Percentiles rank a stretch among this genome's conserved stretches.
These are phyloP conservation scores for Vaucheria bursata DNA, from an alignment of 352 stramenopile species.

Conservation along the genomic window DNA sequence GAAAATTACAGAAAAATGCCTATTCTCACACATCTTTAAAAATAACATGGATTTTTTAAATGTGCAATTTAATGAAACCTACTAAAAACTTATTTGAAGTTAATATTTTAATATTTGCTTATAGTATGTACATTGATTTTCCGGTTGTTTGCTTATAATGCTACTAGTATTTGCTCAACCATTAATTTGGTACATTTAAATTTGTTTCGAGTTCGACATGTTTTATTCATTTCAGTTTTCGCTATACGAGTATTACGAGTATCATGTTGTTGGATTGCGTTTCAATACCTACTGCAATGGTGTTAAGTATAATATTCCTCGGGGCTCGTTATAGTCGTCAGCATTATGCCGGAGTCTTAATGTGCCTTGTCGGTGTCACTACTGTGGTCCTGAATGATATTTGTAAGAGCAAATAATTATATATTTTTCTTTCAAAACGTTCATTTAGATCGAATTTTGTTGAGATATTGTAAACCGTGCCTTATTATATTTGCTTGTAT, in stretches of 20 bases:
- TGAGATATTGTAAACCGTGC: no score
- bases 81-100: no score
- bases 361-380: conserved; percentile 73
- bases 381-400: conserved; percentile 74
- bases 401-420: not conserved
- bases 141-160: no score
- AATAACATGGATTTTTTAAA: no score
- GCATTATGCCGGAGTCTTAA: conserved; percentile 64
- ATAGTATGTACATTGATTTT: no score
- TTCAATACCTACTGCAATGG: conserved; percentile 79
- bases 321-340: conserved; percentile 56
- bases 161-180: not conserved
- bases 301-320: conserved; percentile 78
- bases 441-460: no score
- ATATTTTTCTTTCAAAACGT: no score
- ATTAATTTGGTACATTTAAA: not conserved
- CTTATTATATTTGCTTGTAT: no score
- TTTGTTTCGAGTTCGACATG: not conserved
- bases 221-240: conserved; percentile 59
- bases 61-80: no score
- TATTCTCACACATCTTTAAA: no score
- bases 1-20: no score
- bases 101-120: no score
- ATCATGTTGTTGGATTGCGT: conserved; percentile 91
- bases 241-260: conserved; percentile 88